These are phyloP conservation scores for Tanacetum coccineum DNA, from an alignment of 129 eudicot species.

Conservation along the genomic window DNA sequence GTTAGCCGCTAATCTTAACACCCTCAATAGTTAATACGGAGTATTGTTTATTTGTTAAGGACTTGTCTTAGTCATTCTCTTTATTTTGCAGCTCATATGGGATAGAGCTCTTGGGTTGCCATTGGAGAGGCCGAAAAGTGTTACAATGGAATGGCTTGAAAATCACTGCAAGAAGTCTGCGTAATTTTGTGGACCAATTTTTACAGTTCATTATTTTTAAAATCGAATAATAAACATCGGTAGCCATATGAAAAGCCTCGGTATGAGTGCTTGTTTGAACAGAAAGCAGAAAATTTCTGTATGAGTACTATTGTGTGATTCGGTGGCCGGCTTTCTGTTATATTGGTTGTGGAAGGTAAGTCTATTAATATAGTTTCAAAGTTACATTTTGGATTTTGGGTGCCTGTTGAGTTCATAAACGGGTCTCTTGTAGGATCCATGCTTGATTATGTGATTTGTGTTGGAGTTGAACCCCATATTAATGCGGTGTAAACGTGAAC, in stretches of 20 bases:
- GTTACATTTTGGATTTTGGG: neutral
- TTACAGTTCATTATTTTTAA: slow-evolving; percentile 11
- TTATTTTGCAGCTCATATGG: slow-evolving; percentile 50
- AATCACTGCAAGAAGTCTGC: slow-evolving; percentile 55
- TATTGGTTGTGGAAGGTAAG: slow-evolving; percentile 2
- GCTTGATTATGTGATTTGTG: too few species aligned
- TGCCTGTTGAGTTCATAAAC: neutral
- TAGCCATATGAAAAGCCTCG: slow-evolving; percentile 15
- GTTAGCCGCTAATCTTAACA: slow-evolving; percentile 26
- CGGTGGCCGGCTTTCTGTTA: slow-evolving; percentile 9
- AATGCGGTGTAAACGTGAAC: too few species aligned
- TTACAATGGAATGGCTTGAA: too few species aligned
- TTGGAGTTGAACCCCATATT: too few species aligned
- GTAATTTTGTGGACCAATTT: slow-evolving; percentile 4
- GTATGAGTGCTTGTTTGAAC: neutral
- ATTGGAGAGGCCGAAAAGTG: slow-evolving; percentile 77
- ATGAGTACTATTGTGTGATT: slow-evolving; percentile 14
- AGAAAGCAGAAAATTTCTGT: slow-evolving; percentile 4
- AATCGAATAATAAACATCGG: slow-evolving; percentile 27
- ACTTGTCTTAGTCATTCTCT: neutral
- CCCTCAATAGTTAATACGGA: neutral
- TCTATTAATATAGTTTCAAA: neutral
- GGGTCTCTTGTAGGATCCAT: too few species aligned
- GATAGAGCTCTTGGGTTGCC: slow-evolving; percentile 47
- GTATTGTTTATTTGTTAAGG: neutral